Percentiles rank a stretch among this genome's conserved stretches.
Evolutionary conservation across 2,329 filamentous ascomycete species (phyloP).

Genomic region (Coleophoma crateriformis): DNA sequence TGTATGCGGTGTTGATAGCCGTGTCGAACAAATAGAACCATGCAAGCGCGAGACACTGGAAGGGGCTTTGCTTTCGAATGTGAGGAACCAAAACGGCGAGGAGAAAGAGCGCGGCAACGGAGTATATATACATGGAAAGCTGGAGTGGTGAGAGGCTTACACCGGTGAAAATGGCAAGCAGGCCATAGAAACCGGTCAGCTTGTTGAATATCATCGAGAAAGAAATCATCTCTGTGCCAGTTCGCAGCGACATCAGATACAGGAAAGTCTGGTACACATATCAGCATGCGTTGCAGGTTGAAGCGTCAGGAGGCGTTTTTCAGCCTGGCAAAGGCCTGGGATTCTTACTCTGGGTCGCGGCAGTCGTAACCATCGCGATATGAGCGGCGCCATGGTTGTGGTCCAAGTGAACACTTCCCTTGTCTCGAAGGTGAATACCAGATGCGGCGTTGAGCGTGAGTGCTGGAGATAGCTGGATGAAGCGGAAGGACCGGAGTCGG

Average conservation of each 20-base stretch:
- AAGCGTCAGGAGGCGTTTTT: too few relatives aligned
- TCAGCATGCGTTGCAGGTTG: conserved; percentile 7
- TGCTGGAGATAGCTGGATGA: not conserved
- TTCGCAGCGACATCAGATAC: conserved; percentile 79
- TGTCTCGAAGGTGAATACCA: too few relatives aligned
- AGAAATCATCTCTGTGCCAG: conserved; percentile 79
- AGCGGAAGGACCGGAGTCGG: not conserved
- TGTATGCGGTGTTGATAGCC: conserved; percentile 76
- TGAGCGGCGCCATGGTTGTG: conserved; percentile 16
- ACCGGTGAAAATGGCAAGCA: conserved; percentile 84
- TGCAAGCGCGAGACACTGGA: conserved; percentile 75
- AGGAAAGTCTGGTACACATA: conserved; percentile 63
- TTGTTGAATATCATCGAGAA: conserved; percentile 87
- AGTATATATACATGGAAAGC: conserved; percentile 89
- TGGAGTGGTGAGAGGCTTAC: conserved; percentile 78
- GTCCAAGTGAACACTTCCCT: not conserved
- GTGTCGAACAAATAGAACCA: conserved; percentile 85
- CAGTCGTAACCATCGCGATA: conserved; percentile 22
- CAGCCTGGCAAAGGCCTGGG: not conserved
- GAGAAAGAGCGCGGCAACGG: conserved; percentile 62
- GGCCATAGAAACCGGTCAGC: conserved; percentile 81
- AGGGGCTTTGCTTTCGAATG: conserved; percentile 71
- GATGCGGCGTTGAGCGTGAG: too few relatives aligned
- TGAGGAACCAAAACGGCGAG: conserved; percentile 70
- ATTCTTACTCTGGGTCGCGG: conserved; percentile 23